Evolutionary conservation across 2,329 filamentous ascomycete genomes (phyloP).

Genomic region (Pseudocercospora cruenta): DNA sequence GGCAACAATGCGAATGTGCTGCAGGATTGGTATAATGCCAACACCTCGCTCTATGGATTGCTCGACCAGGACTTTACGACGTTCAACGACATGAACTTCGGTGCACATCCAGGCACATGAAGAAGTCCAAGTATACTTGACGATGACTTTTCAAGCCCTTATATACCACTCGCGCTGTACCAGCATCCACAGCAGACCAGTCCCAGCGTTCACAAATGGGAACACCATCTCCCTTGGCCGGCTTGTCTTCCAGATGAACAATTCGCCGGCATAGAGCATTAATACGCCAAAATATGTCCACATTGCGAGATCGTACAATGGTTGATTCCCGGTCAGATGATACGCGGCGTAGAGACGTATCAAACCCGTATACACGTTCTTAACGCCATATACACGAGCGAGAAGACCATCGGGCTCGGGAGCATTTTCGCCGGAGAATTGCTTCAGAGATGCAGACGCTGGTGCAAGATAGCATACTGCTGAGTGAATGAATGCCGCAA

Average conservation of each 20-base stretch:
- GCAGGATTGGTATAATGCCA: conserved; percentile 8
- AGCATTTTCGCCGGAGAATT: background rate
- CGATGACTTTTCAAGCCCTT: background rate
- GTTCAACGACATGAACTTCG: background rate
- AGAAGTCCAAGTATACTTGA: background rate
- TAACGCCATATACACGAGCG: background rate
- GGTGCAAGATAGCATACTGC: background rate
- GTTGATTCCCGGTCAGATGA: background rate
- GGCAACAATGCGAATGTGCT: background rate
- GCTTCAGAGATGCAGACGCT: background rate
- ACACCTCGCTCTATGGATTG: conserved; percentile 7
- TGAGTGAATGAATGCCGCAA: background rate
- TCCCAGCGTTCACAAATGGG: background rate
- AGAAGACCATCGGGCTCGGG: background rate
- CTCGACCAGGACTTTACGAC: conserved; percentile 11
- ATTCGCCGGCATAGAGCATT: background rate
- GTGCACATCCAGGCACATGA: background rate
- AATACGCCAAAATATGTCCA: background rate
- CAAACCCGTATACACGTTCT: background rate
- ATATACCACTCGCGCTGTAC: background rate
- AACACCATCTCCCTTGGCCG: background rate
- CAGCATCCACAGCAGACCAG: background rate
- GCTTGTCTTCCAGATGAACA: background rate
- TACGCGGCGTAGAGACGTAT: background rate
- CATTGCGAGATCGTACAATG: background rate